These are phyloP conservation scores for Clathrospora elynae DNA, from an alignment of 2,329 filamentous ascomycete species.

Conservation along the genomic window DNA sequence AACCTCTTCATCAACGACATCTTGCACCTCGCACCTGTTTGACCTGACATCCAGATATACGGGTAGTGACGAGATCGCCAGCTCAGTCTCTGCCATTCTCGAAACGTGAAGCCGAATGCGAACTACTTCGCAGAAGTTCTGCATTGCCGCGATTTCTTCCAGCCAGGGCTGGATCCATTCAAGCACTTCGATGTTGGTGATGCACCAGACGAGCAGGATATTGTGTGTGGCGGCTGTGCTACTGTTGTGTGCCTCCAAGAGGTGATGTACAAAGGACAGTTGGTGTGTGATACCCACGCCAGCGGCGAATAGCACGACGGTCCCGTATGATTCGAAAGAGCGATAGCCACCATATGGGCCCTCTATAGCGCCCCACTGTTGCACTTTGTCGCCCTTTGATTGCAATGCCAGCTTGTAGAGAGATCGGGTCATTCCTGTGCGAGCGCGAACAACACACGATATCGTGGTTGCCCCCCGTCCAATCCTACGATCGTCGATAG, in stretches of 20 bases:
- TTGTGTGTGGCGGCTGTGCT: conserved; percentile 75
- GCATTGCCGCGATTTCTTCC: conserved; percentile 77
- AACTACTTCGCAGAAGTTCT: conserved; percentile 77
- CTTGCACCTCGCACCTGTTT: conserved; percentile 76
- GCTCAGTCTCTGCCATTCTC: conserved; percentile 73
- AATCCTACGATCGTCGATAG: conserved; percentile 48
- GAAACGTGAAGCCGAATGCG: conserved; percentile 86
- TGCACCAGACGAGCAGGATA: conserved; percentile 83
- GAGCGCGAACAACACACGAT: conserved; percentile 78
- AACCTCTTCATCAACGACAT: conserved; percentile 76
- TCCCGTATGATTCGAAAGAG: conserved; percentile 85
- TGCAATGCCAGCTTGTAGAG: conserved; percentile 70
- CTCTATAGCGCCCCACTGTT: conserved; percentile 75
- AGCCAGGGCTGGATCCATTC: conserved; percentile 91
- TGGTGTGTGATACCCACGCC: conserved; percentile 94
- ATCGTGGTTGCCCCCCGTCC: conserved; percentile 51
- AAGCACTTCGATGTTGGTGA: conserved; percentile 79
- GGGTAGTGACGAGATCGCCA: conserved; percentile 60
- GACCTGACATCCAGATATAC: conserved; percentile 77
- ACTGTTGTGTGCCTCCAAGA: conserved; percentile 59
- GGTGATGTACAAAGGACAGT: conserved; percentile 77
- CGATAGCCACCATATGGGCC: conserved; percentile 79
- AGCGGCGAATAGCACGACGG: conserved; percentile 83
- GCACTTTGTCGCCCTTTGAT: conserved; percentile 56
- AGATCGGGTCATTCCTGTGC: conserved; percentile 80